Percentiles rank a stretch among this genome's conserved stretches.
These are phyloP conservation scores for Leucogyrophana mollusca DNA, from an alignment of 768 basidiomycete genomes.

Conservation along the genomic window DNA sequence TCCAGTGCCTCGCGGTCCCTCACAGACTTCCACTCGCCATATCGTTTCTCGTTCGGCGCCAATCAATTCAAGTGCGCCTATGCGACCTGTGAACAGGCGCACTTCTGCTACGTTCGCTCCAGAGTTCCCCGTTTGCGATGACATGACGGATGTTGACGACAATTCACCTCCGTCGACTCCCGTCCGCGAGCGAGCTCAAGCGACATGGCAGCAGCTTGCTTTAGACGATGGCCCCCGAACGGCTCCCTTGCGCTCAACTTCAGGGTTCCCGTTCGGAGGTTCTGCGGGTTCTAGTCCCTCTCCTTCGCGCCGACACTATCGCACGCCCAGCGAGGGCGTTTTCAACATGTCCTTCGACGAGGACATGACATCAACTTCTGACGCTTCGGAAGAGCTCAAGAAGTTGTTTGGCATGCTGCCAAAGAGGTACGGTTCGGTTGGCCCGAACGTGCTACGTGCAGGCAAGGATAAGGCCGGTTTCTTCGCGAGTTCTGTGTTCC, in stretches of 20 bases:
- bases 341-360: slow-evolving; percentile 77
- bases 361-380: slow-evolving; percentile 44
- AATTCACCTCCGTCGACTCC: slow-evolving; percentile 53
- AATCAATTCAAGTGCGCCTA: slow-evolving; percentile 34
- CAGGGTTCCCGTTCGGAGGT: slow-evolving; percentile 39
- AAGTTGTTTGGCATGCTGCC: slow-evolving; percentile 31
- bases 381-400: slow-evolving; percentile 36
- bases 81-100: slow-evolving; percentile 30
- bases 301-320: slow-evolving; percentile 45
- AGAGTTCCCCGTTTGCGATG: slow-evolving; percentile 72
- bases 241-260: slow-evolving; percentile 43
- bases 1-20: slow-evolving; percentile 43
- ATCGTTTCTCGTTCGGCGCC: slow-evolving; percentile 55
- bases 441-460: slow-evolving; percentile 20
- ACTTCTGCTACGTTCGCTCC: slow-evolving; percentile 26
- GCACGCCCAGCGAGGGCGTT: slow-evolving; percentile 72
- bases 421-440: slow-evolving; percentile 29
- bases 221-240: slow-evolving; percentile 47
- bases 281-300: slow-evolving; percentile 35
- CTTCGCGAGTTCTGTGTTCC: slow-evolving; percentile 81
- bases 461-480: slow-evolving; percentile 43
- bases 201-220: slow-evolving; percentile 32
- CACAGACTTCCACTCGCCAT: slow-evolving; percentile 15
- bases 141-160: slow-evolving; percentile 53
- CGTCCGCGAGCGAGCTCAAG: slow-evolving; percentile 36